Evolutionary conservation across 2,329 filamentous ascomycete genomes (phyloP), one percentile per base, ranked within the genome.

Genomic region (Ophiocordyceps robertsii): DNA sequence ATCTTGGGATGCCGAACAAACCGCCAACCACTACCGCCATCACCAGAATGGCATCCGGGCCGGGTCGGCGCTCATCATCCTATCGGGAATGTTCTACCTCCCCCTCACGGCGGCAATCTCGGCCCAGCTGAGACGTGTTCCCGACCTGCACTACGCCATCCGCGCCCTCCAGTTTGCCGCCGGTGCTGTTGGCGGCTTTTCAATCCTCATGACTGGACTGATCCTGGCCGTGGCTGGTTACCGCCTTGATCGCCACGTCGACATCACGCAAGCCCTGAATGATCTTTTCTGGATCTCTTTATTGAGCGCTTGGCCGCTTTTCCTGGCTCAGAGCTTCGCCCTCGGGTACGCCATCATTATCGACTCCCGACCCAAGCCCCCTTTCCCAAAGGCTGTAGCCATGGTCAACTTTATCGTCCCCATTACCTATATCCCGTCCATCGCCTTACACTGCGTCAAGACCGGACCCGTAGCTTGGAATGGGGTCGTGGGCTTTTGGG

Each of bases 211-310:
- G 37, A 17, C 40, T 8, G 43, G 43, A 12, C 14, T 43, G 31
- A 13, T 31, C 9, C 45, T 49, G 11, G 43, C 39, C n/a, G 44
- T 41, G 3, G 44, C 47, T 4, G 43, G 37, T 11, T 49, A 46
- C 4, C 46, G 47, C 12, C 44, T 45, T 8, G 37, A 49, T 30
- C 46, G 47, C 10, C 43, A 44, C 9, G 38, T 32, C 12, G 46
- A 49, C 37, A 46, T 48, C 11, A 49, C 47, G 7, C 36, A 48
- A 38, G 41, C 44, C 11, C 19, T 49, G 5, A 49, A 46, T 35
- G 47, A 49, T 36, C 40, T 46, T 11, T 49, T 47, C 38, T 47
- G 42, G 46, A 31, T 49, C 6, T 43, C 43, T 31, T 36, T 38
- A 9, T 40, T 44, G 5, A 39, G 48, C 41, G 35, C 46, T 29